Conservation (phyloP, 2,329 filamentous ascomycete species). For the Ascosphaera acerosa region DNA sequence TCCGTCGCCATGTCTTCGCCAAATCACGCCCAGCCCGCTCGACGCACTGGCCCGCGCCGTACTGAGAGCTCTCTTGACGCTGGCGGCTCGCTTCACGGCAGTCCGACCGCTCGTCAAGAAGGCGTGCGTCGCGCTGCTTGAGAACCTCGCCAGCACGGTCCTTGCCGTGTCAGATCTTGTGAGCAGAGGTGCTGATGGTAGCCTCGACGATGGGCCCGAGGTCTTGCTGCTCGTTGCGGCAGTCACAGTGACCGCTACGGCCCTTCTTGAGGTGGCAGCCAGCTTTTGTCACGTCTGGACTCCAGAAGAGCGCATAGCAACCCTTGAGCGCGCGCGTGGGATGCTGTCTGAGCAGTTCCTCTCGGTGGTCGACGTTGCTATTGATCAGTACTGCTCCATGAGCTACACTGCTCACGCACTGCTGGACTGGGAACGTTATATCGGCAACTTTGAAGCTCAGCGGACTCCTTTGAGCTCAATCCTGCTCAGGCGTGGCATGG, state of each 20-base stretch:
- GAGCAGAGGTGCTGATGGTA: slow-evolving; percentile 29
- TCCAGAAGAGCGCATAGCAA: slow-evolving; percentile 41
- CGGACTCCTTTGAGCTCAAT: slow-evolving; percentile 73
- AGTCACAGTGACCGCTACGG: slow-evolving; percentile 62
- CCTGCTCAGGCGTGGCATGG: slow-evolving; percentile 52
- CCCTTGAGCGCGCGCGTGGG: slow-evolving; percentile 45
- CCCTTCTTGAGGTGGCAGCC: slow-evolving; percentile 65
- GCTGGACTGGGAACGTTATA: slow-evolving; percentile 69
- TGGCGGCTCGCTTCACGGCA: slow-evolving; percentile 46
- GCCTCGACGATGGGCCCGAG: slow-evolving; percentile 16
- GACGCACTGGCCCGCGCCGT: slow-evolving; percentile 60
- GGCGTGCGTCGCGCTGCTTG: slow-evolving; percentile 45
- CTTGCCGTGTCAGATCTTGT: slow-evolving; percentile 27
- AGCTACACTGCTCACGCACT: slow-evolving; percentile 37
- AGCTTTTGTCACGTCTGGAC: slow-evolving; percentile 61
- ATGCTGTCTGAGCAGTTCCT: slow-evolving; percentile 68
- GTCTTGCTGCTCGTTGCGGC: slow-evolving; percentile 46
- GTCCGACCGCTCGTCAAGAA: slow-evolving; percentile 41
- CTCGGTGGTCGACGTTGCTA: slow-evolving; percentile 63
- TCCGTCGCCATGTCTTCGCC: slow-evolving; percentile 57
- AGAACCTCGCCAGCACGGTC: slow-evolving; percentile 41
- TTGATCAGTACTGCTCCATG: slow-evolving; percentile 71
- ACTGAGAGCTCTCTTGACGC: slow-evolving; percentile 51
- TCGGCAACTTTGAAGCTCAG: slow-evolving; percentile 55
- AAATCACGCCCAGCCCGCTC: slow-evolving; percentile 67